Evolutionary conservation across 805 yeast species (phyloP).

Genomic region (Nakazawaea sp.): DNA sequence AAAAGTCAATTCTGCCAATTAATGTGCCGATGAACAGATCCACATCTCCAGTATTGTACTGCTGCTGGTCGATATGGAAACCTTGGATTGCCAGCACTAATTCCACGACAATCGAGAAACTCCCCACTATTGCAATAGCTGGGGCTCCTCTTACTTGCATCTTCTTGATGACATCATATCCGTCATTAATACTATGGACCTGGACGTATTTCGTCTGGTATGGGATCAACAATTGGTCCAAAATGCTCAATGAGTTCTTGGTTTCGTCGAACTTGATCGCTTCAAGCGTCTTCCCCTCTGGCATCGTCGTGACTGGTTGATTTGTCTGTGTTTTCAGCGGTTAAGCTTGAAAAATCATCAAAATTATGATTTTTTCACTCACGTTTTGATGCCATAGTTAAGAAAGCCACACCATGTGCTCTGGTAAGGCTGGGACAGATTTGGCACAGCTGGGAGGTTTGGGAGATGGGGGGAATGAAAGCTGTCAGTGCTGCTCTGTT

Average conservation of each 20-base stretch:
- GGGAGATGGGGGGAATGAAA: too few species aligned
- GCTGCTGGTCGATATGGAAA: slow-evolving; percentile 18
- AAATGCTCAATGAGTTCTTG: slow-evolving; percentile 41
- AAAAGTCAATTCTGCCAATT: slow-evolving; percentile 46
- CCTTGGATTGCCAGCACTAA: slow-evolving; percentile 26
- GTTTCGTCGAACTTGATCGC: slow-evolving; percentile 62
- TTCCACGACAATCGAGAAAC: slow-evolving; percentile 78
- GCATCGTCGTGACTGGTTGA: too few species aligned
- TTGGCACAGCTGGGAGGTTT: too few species aligned
- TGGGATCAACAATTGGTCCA: slow-evolving; percentile 83
- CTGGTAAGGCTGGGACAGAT: too few species aligned
- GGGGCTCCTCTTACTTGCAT: slow-evolving; percentile 99
- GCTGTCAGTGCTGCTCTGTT: too few species aligned
- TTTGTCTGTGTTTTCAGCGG: too few species aligned
- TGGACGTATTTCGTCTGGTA: slow-evolving; percentile 65
- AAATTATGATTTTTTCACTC: too few species aligned
- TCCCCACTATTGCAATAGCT: slow-evolving; percentile 94
- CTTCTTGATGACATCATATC: slow-evolving; percentile 70
- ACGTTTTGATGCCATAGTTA: too few species aligned
- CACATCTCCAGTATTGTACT: slow-evolving; percentile 25
- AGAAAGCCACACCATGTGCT: too few species aligned
- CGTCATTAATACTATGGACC: slow-evolving; percentile 62
- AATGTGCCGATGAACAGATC: slow-evolving; percentile 30
- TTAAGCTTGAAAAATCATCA: too few species aligned
- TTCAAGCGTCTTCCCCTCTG: slow-evolving; percentile 33